A percentile compares a stretch with the other conserved stretches of the same genome.
phyloP scores from a whole-genome alignment of 345 rosid genomes.

The Gossypium arboreum region DNA sequence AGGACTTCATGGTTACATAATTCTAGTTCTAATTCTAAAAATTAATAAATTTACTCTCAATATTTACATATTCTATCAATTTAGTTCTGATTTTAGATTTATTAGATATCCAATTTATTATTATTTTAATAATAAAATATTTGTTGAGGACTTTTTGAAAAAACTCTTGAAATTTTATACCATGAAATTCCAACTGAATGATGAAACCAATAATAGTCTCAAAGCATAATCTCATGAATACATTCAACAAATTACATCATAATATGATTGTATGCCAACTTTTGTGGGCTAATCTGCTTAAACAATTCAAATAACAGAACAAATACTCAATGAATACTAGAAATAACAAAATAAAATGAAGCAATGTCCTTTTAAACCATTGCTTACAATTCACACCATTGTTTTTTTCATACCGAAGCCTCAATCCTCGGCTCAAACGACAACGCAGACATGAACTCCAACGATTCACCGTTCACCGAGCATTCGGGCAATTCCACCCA shows the following conservation, averaged over 20 bases:
- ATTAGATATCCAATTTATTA: too few relatives aligned
- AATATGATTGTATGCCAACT: not conserved
- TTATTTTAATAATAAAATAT: too few relatives aligned
- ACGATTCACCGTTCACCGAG: constrained; percentile 45
- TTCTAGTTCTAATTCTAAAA: too few relatives aligned
- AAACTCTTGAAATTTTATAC: too few relatives aligned
- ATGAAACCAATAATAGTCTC: not conserved
- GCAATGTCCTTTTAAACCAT: constrained; percentile 1
- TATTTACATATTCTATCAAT: too few relatives aligned
- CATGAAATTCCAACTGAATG: too few relatives aligned
- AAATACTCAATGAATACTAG: constrained; percentile 4
- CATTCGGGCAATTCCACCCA: constrained; percentile 67
- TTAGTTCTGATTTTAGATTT: too few relatives aligned
- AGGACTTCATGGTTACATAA: too few relatives aligned
- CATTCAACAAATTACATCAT: not conserved
- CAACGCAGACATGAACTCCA: constrained; percentile 73
- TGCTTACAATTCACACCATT: not conserved
- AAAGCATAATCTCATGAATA: not conserved
- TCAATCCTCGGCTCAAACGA: constrained; percentile 60
- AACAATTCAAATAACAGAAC: constrained; percentile 12
- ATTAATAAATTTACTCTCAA: too few relatives aligned
- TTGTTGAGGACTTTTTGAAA: too few relatives aligned
- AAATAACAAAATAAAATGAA: not conserved
- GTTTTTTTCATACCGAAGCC: constrained; percentile 2
- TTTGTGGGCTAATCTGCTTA: constrained; percentile 7